Conservation (phyloP, 2,329 filamentous ascomycete genomes). For the Volutella citrinella region DNA sequence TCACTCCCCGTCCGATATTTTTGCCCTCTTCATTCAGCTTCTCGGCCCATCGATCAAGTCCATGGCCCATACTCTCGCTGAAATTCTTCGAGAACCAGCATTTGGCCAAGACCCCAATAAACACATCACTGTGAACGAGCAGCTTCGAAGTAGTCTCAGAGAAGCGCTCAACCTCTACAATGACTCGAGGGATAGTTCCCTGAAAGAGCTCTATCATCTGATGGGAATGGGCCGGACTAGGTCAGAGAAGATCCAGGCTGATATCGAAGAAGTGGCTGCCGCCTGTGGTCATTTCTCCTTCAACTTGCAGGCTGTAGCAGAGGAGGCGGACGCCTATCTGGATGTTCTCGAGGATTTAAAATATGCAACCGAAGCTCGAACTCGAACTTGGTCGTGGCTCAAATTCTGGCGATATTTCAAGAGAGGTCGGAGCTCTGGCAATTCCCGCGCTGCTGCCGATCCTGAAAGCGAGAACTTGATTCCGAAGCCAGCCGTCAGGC, state of each 20-base stretch:
- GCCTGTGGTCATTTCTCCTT: constrained; percentile 97
- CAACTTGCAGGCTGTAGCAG: constrained; percentile 83
- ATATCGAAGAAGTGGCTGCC: constrained; percentile 96
- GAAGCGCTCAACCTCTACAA: constrained; percentile 81
- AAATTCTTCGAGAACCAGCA: constrained; percentile 83
- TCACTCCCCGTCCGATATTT: constrained; percentile 75
- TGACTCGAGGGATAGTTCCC: constrained; percentile 68
- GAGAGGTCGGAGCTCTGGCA: constrained; percentile 4
- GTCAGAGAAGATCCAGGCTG: constrained; percentile 76
- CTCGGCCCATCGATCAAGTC: constrained; percentile 96
- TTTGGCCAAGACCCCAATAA: constrained; percentile 69
- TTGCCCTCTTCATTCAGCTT: constrained; percentile 83
- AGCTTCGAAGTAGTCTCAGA: constrained; percentile 75
- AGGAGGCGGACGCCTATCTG: constrained; percentile 81
- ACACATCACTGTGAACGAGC: constrained; percentile 71
- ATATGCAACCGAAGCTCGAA: constrained; percentile 59
- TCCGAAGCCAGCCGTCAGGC: constrained; percentile 37
- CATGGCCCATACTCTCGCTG: constrained; percentile 83
- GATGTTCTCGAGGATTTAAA: constrained; percentile 84
- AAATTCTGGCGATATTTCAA: constrained; percentile 62
- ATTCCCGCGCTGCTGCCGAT: constrained; percentile 28
- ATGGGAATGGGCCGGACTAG: constrained; percentile 69
- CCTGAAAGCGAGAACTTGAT: constrained; percentile 42
- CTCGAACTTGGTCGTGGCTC: constrained; percentile 79
- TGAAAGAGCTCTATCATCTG: constrained; percentile 76